These are phyloP conservation scores for Stygiomarasmius scandens DNA, from an alignment of 1,284 basidiomycete genomes.

Conservation along the genomic window DNA sequence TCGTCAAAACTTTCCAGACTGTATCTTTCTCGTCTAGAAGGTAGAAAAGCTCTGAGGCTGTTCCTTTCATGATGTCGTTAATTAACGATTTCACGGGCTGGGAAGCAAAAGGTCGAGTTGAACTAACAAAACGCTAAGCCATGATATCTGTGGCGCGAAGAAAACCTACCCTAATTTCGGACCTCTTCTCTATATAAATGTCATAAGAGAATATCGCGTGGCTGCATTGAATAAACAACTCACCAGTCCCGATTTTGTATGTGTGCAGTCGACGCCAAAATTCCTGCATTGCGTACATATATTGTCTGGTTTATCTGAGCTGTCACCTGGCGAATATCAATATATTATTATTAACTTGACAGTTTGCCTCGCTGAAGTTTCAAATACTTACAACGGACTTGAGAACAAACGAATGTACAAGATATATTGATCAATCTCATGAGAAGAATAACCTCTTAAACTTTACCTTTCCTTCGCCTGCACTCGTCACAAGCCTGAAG, in stretches of 20 bases:
- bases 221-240: not conserved
- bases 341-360: too few relatives aligned
- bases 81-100: not conserved
- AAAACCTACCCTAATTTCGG: constrained; percentile 1
- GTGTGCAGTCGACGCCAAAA: not conserved
- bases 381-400: constrained; percentile 1
- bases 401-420: not conserved
- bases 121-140: not conserved
- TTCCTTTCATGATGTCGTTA: not conserved
- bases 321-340: not conserved
- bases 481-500: not conserved
- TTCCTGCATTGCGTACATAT: not conserved
- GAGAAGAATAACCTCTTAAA: not conserved
- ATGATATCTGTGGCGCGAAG: not conserved
- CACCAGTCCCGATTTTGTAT: not conserved
- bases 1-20: constrained; percentile 1
- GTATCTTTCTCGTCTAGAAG: constrained; percentile 5
- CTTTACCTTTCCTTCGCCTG: not conserved
- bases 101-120: not conserved
- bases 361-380: not conserved
- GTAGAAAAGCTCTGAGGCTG: not conserved
- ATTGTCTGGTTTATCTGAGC: not conserved
- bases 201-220: too few relatives aligned
- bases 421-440: not conserved
- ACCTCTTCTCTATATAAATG: not conserved